A percentile compares a stretch with the other conserved stretches of the same genome.
Evolutionary conservation across 805 yeast genomes (phyloP).

Genomic region (Saturnispora quitensis): DNA sequence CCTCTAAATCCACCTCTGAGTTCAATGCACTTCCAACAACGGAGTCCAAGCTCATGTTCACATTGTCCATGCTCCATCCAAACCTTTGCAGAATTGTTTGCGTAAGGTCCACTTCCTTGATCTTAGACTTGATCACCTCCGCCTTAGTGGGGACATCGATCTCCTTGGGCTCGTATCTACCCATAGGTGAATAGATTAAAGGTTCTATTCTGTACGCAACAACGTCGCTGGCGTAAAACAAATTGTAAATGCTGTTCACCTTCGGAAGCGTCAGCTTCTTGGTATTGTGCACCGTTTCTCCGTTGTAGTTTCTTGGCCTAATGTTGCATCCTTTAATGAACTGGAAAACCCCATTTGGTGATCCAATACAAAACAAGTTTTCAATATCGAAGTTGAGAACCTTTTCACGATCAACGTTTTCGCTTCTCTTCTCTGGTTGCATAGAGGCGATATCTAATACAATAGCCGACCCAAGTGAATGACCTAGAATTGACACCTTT

Average conservation of each 20-base stretch:
- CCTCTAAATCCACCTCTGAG: conserved; percentile 12
- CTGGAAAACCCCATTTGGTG: conserved; percentile 84
- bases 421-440: conserved; percentile 31
- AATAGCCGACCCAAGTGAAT: conserved; percentile 85
- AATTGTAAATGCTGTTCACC: conserved; percentile 62
- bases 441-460: conserved; percentile 61
- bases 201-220: conserved; percentile 89
- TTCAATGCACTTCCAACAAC: conserved; percentile 1
- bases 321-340: conserved; percentile 58
- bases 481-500: conserved; percentile 76
- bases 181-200: conserved; percentile 43
- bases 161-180: conserved; percentile 42
- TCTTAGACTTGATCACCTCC: conserved; percentile 5
- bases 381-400: conserved; percentile 63
- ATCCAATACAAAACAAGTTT: conserved; percentile 73
- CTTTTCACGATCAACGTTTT: conserved; percentile 24
- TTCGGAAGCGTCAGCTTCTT: conserved; percentile 36
- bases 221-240: conserved; percentile 89
- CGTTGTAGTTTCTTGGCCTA: conserved; percentile 28
- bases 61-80: conserved; percentile 5
- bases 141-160: conserved; percentile 41
- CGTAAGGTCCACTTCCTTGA: conserved; percentile 18
- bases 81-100: conserved; percentile 16
- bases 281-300: conserved; percentile 9
- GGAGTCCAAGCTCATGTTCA: not conserved